Percentiles rank a stretch among this genome's conserved stretches.
Evolutionary conservation across 1,284 basidiomycete genomes (phyloP).

Genomic region (Prillingera fragicola): DNA sequence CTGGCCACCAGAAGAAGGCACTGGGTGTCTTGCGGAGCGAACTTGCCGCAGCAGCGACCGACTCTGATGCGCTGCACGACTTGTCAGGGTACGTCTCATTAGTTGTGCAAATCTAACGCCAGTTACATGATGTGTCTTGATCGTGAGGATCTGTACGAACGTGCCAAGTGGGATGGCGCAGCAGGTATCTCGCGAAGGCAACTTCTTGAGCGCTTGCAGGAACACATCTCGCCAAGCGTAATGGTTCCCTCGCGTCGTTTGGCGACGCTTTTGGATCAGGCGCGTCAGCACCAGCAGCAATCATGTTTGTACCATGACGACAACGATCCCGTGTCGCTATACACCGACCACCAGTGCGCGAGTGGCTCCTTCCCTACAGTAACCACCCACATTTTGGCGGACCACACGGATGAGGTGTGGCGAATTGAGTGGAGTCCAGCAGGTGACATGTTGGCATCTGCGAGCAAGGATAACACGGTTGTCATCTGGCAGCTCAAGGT

Average conservation of each 20-base stretch:
- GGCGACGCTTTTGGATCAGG: conserved; percentile 77
- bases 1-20: conserved; percentile 72
- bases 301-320: conserved; percentile 76
- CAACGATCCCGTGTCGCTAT: conserved; percentile 62
- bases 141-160: conserved; percentile 71
- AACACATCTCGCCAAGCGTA: conserved; percentile 76
- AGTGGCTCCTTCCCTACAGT: conserved; percentile 74
- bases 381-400: conserved; percentile 74
- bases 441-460: conserved; percentile 77
- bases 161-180: conserved; percentile 86
- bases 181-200: conserved; percentile 68
- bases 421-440: conserved; percentile 89
- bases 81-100: conserved; percentile 65
- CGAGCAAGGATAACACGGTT: conserved; percentile 76
- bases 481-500: conserved; percentile 85
- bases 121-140: conserved; percentile 87
- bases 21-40: conserved; percentile 80
- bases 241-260: conserved; percentile 92
- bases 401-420: conserved; percentile 93
- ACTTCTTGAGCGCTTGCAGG: conserved; percentile 77
- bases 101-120: not conserved
- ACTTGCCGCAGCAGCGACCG: conserved; percentile 66
- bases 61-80: conserved; percentile 71
- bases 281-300: conserved; percentile 69
- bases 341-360: conserved; percentile 77